phyloP scores from a whole-genome alignment of 352 stramenopile species.

The Phytophthora pisi region DNA sequence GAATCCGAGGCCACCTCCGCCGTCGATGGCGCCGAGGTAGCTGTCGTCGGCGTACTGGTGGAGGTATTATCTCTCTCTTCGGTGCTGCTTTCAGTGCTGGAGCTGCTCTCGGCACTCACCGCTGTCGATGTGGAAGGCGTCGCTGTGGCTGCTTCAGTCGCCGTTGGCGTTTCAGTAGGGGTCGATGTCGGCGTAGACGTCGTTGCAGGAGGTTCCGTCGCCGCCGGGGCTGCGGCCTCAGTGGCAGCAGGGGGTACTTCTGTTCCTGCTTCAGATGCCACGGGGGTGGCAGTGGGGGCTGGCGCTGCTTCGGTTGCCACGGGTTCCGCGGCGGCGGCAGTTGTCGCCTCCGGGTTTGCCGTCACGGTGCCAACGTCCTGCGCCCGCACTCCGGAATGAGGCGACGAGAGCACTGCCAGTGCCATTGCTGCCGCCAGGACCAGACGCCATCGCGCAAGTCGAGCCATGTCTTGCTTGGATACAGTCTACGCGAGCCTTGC shows the following conservation, averaged over 20 bases:
- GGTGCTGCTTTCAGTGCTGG: background rate
- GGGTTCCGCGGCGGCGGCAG: conserved; percentile 5
- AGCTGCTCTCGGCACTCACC: background rate
- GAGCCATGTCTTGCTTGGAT: conserved; percentile 21
- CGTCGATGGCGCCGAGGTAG: conserved; percentile 1
- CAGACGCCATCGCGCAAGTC: conserved; percentile 18
- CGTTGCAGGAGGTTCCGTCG: conserved; percentile 17
- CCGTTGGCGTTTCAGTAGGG: background rate
- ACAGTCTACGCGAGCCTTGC: background rate
- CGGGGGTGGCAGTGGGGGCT: conserved; percentile 1
- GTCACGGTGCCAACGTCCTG: conserved; percentile 22
- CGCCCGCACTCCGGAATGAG: conserved; percentile 7
- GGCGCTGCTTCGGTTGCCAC: conserved; percentile 3
- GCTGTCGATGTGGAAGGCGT: conserved; percentile 7
- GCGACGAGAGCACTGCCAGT: conserved; percentile 16
- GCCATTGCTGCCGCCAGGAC: conserved; percentile 12
- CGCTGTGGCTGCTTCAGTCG: conserved; percentile 11
- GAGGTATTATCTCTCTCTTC: background rate
- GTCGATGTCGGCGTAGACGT: background rate
- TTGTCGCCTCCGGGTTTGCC: conserved; percentile 11
- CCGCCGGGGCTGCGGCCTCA: conserved; percentile 8
- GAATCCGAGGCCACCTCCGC: conserved; percentile 1
- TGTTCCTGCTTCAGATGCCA: conserved; percentile 13
- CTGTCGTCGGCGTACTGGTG: conserved; percentile 1
- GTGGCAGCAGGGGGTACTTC: background rate